A percentile compares a stretch with the other conserved stretches of the same genome.
Evolutionary conservation across 768 basidiomycete genomes (phyloP).

Genomic region (Favolaschia claudopus): DNA sequence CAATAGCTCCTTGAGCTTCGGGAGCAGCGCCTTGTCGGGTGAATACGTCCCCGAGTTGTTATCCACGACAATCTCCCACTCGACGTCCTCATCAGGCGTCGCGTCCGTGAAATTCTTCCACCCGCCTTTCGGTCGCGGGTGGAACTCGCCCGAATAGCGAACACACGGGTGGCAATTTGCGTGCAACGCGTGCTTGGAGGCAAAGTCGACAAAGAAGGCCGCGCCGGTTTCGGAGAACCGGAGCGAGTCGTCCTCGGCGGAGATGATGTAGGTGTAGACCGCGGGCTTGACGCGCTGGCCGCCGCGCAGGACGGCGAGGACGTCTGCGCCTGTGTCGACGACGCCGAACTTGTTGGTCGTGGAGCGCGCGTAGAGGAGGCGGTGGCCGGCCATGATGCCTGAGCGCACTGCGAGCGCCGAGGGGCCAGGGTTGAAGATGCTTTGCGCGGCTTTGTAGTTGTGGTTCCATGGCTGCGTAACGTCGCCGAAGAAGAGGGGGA

Average conservation of each 20-base stretch:
- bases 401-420: slow-evolving; percentile 69
- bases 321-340: slow-evolving; percentile 56
- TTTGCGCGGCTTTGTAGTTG: slow-evolving; percentile 72
- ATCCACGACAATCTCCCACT: slow-evolving; percentile 87
- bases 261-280: slow-evolving; percentile 87
- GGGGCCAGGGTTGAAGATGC: slow-evolving; percentile 69
- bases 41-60: slow-evolving; percentile 89
- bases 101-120: slow-evolving; percentile 70
- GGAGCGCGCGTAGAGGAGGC: slow-evolving; percentile 75
- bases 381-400: slow-evolving; percentile 75
- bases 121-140: slow-evolving; percentile 73
- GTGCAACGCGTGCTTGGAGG: slow-evolving; percentile 88
- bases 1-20: slow-evolving; percentile 64
- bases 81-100: slow-evolving; percentile 59
- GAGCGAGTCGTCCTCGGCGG: slow-evolving; percentile 75
- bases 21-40: slow-evolving; percentile 70
- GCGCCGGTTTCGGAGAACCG: slow-evolving; percentile 90
- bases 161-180: slow-evolving; percentile 73
- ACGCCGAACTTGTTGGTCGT: slow-evolving; percentile 69
- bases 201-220: slow-evolving; percentile 87
- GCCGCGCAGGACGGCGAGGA: slow-evolving; percentile 60
- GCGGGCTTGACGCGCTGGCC: slow-evolving; percentile 76
- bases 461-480: slow-evolving; percentile 71
- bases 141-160: slow-evolving; percentile 82
- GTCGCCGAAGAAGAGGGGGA: slow-evolving; percentile 67